Conservation (phyloP, 2,329 filamentous ascomycete genomes). For the Cryphonectria japonica region DNA sequence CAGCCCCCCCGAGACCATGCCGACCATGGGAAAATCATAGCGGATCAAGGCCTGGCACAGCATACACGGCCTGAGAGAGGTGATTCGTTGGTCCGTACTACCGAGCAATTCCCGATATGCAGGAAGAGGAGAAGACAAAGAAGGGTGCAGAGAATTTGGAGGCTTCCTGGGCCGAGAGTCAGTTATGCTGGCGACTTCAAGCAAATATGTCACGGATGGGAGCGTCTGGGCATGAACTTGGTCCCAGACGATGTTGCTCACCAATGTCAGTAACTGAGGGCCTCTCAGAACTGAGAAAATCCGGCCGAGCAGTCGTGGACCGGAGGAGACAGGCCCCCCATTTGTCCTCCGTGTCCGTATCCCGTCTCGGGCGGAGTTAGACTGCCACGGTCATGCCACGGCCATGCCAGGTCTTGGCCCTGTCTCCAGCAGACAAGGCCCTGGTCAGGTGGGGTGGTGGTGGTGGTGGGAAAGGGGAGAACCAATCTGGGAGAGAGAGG, state of each 20-base stretch:
- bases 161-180: not conserved
- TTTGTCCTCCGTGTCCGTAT: not conserved
- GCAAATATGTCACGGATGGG: not conserved
- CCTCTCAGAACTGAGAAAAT: not conserved
- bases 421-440: not conserved
- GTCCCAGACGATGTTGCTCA: not conserved
- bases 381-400: not conserved
- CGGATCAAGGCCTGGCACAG: not conserved
- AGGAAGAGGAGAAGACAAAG: not conserved
- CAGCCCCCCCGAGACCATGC: not conserved
- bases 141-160: too few relatives aligned
- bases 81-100: constrained; percentile 18
- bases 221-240: not conserved
- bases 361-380: not conserved
- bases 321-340: not conserved
- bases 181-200: not conserved
- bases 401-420: not conserved
- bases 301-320: not conserved
- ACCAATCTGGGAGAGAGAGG: not conserved
- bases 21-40: not conserved
- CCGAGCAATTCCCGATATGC: constrained; percentile 4
- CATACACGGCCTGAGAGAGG: too few relatives aligned
- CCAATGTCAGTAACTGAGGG: not conserved
- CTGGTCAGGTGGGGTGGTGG: not conserved
- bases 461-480: not conserved